Conservation (phyloP, 2,329 filamentous ascomycete genomes). For the Bipolaris victoriae region DNA sequence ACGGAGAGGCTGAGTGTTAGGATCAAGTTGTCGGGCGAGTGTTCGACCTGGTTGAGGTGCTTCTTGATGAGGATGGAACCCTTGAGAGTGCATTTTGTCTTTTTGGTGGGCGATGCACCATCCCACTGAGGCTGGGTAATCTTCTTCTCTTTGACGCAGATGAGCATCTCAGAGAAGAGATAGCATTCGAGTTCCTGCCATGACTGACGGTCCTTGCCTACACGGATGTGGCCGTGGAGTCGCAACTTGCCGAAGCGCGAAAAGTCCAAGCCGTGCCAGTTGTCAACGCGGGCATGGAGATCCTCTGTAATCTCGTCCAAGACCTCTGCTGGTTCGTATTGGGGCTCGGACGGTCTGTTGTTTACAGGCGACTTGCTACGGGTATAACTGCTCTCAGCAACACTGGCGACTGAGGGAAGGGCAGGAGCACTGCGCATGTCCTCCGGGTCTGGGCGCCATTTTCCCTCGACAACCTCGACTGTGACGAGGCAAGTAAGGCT, state of each 20-base stretch:
- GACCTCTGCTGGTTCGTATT: slow-evolving; percentile 76
- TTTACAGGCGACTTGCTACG: slow-evolving; percentile 65
- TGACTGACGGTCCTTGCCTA: slow-evolving; percentile 93
- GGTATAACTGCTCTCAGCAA: slow-evolving; percentile 51
- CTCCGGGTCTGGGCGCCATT: slow-evolving; percentile 85
- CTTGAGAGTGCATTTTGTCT: slow-evolving; percentile 84
- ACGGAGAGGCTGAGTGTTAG: slow-evolving; percentile 91
- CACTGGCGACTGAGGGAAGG: slow-evolving; percentile 56
- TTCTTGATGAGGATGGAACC: slow-evolving; percentile 98
- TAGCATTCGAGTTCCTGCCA: slow-evolving; percentile 99
- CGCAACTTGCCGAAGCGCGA: slow-evolving; percentile 90
- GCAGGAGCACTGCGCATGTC: slow-evolving; percentile 67
- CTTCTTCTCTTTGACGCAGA: slow-evolving; percentile 98
- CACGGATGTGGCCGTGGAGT: slow-evolving; percentile 85
- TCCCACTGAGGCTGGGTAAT: slow-evolving; percentile 70
- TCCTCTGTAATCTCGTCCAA: slow-evolving; percentile 86
- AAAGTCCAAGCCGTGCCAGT: slow-evolving; percentile 97
- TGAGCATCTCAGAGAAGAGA: slow-evolving; percentile 97
- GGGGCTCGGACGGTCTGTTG: slow-evolving; percentile 54
- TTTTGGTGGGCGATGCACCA: slow-evolving; percentile 61
- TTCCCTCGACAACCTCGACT: slow-evolving; percentile 89
- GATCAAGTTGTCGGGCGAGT: slow-evolving; percentile 74
- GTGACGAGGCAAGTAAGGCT: slow-evolving; percentile 93
- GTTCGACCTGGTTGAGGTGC: slow-evolving; percentile 89
- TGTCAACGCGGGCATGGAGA: slow-evolving; percentile 86